Percentiles rank a stretch among this genome's conserved stretches.
These are phyloP conservation scores for Yarrowia osloensis DNA, from an alignment of 805 yeast species.

Conservation along the genomic window DNA sequence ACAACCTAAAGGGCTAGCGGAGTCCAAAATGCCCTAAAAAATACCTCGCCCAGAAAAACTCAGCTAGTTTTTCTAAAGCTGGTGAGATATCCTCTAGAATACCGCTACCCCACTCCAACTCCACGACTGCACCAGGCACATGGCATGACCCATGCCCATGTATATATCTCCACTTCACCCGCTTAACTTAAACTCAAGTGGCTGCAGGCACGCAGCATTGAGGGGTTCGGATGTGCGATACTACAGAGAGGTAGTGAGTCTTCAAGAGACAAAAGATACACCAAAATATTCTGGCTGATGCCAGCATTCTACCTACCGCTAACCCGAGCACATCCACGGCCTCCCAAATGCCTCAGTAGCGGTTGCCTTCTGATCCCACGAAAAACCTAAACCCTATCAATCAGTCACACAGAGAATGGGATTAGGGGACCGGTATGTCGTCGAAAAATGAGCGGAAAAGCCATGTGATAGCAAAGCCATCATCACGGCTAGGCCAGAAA, in stretches of 20 bases:
- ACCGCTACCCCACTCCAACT: not conserved
- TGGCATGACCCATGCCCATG: slow-evolving; percentile 4
- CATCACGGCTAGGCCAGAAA: not conserved
- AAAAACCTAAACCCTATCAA: not conserved
- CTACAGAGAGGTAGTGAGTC: not conserved
- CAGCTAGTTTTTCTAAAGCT: too few relatives aligned
- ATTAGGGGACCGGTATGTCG: too few relatives aligned
- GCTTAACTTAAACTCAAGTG: slow-evolving; percentile 5
- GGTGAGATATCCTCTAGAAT: not conserved
- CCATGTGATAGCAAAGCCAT: not conserved
- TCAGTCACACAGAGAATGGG: not conserved
- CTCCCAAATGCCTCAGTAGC: not conserved
- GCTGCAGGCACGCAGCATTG: slow-evolving; percentile 7
- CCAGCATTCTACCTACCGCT: not conserved
- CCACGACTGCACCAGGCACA: not conserved
- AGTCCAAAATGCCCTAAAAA: too few relatives aligned
- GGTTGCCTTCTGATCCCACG: slow-evolving; percentile 11
- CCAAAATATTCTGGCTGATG: not conserved
- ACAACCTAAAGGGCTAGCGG: not conserved
- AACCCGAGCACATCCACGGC: not conserved
- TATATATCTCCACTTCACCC: not conserved
- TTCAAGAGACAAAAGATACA: not conserved
- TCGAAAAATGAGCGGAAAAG: not conserved
- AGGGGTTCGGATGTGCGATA: not conserved
- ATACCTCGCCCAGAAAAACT: too few relatives aligned